These are phyloP conservation scores for Cyamopsis tetragonoloba DNA, from an alignment of 306 rosid genomes.

Conservation along the genomic window DNA sequence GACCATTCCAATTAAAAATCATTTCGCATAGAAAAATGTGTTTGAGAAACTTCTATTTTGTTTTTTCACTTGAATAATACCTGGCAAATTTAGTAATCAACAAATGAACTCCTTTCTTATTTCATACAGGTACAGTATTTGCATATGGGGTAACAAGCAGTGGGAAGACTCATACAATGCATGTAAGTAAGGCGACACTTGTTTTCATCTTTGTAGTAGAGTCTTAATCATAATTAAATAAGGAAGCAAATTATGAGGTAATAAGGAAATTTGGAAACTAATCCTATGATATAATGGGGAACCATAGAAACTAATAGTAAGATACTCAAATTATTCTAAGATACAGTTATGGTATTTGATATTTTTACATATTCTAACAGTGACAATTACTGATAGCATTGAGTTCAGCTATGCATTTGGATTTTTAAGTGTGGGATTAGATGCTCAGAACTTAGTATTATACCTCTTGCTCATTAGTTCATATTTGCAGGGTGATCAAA, in stretches of 20 bases:
- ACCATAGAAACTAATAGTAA: too few relatives aligned
- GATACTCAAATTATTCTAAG: too few relatives aligned
- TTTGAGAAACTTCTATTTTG: constrained; percentile 22
- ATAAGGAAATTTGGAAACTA: too few relatives aligned
- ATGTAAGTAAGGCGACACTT: constrained; percentile 72
- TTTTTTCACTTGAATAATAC: constrained; percentile 23
- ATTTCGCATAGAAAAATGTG: not conserved
- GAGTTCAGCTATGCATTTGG: constrained; percentile 17
- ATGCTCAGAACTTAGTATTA: constrained; percentile 15
- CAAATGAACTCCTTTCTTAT: constrained; percentile 22
- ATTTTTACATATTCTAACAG: too few relatives aligned
- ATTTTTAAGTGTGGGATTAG: constrained; percentile 12
- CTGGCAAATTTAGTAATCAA: constrained; percentile 19
- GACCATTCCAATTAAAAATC: constrained; percentile 15
- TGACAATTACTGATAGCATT: constrained; percentile 1
- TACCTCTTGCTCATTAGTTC: constrained; percentile 20
- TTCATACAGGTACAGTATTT: constrained; percentile 79
- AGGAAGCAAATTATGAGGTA: too few relatives aligned
- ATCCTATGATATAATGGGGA: too few relatives aligned
- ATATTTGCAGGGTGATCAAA: constrained; percentile 90
- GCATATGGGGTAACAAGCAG: constrained; percentile 99
- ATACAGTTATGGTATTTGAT: too few relatives aligned
- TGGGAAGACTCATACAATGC: constrained; percentile 99
- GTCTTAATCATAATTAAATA: too few relatives aligned
- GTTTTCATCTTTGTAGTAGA: too few relatives aligned